Evolutionary conservation across 257 asterid genomes (phyloP), one percentile per base, ranked within the genome.

Genomic region (Lithospermum erythrorhizon): DNA sequence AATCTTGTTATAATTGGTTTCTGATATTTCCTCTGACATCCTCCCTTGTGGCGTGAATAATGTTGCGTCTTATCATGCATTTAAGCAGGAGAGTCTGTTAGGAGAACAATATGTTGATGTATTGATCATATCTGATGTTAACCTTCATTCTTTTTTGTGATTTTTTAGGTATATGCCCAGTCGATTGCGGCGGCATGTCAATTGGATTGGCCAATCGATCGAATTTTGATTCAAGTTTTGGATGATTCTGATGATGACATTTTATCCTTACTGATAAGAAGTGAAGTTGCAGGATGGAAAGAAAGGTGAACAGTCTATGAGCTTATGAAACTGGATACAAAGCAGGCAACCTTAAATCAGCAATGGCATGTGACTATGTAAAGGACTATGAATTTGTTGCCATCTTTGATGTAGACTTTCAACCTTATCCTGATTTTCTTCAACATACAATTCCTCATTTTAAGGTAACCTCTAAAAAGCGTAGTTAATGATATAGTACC

Each of bases 311-410:
- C n/a, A n/a, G n/a, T n/a, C n/a, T n/a, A n/a, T n/a, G n/a, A 96
- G 54, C 83, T 83, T 60, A 81, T 81, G 60, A 95, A 67, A 90
- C 96, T 0, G 97, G 97, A 1, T 90, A 87, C 66, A 90, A 90
- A 78, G 96, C 97, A 17, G 97, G 96, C 20, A 90, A 90, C 68
- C 94, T 90, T 62, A 87, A 90, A 73, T 90, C 97, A 9, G 97
- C 97, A 60, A 90, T 90, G 97, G 72, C 86, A 3, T 85, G 97
- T 70, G 95, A 87, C 56, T 90, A 90, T 57, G 90, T 90, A 30
- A 85, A 87, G 25, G 81, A 87, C 79, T 90, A 80, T 22, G 97
- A 90, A 61, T 90, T 85, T 49, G 97, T 85, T 35, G 85, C 96
- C 0, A 90, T 90, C 20, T 79, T 90, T 35, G 97, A 90, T 23